phyloP scores from a whole-genome alignment of 495 filamentous ascomycete species.

The Trichodelitschia bisporula region DNA sequence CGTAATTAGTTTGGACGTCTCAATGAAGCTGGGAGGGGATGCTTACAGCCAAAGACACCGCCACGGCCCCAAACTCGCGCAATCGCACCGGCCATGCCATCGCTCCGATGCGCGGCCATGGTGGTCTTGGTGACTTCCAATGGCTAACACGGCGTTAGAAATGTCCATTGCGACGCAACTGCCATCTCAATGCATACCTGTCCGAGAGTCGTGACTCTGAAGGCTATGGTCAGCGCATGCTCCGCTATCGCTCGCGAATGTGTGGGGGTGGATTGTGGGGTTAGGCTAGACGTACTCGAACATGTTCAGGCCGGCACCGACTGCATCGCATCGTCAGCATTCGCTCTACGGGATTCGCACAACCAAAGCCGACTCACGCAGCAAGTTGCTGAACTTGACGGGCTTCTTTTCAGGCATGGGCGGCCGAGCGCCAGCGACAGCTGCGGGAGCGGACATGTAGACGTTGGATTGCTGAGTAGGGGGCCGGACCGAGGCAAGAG shows the following conservation, averaged over 20 bases:
- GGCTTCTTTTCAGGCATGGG: conserved; percentile 88
- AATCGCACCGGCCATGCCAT: conserved; percentile 63
- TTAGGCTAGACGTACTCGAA: conserved; percentile 49
- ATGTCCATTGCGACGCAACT: neutral
- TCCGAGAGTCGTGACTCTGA: conserved; percentile 62
- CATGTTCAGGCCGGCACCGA: conserved; percentile 92
- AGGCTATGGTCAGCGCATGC: neutral
- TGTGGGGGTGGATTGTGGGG: too few species aligned
- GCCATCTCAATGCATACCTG: too few species aligned
- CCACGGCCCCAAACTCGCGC: conserved; percentile 79
- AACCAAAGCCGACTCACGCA: conserved; percentile 28
- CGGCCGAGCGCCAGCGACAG: conserved; percentile 26
- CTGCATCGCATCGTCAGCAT: conserved; percentile 15
- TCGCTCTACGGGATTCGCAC: conserved; percentile 1
- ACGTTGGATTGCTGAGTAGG: conserved; percentile 4
- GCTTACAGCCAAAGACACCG: conserved; percentile 87
- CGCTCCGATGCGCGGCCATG: conserved; percentile 87
- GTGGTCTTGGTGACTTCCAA: conserved; percentile 98
- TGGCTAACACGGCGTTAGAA: too few species aligned
- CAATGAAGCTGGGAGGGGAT: neutral
- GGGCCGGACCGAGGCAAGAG: conserved; percentile 20
- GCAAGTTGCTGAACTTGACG: conserved; percentile 96
- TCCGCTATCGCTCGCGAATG: too few species aligned
- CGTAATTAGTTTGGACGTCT: neutral
- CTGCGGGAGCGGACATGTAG: conserved; percentile 10